Base-by-base conservation (phyloP, 164 flowering plant genomes). In the Buxus sempervirens region DNA sequence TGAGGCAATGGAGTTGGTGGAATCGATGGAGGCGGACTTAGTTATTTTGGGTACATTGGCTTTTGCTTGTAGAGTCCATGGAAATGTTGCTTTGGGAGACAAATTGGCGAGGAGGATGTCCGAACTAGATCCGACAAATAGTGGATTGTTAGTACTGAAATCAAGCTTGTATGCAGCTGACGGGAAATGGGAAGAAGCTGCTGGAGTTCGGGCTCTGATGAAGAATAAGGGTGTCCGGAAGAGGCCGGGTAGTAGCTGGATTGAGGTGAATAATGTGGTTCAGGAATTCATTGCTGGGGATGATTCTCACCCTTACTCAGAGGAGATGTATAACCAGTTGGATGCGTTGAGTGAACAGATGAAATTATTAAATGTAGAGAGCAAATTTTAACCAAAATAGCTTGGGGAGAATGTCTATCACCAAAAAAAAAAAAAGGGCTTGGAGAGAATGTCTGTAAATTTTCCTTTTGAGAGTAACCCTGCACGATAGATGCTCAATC, bases 171-270 rank as follows among this genome's bases (percentile, higher is more conserved):
- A 55, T 45, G 75, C 71, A 6, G 67, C 23, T 15, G 63, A 61
- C 16, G 71, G 67, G 41, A 67, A 63, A 25, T 73, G 75, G 75
- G 71, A 73, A 67, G 70, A 62, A 60, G 75, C 67, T 7, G 75
- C 67, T 1, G 57, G 42, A 21, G 63, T 73, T 58, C 67, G 75
- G 54, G 63, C 65, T 55, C 54, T 57, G 49, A 67, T 73, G 75
- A 57, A 54, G 53, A 53, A 57, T 10, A 48, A 13, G 12, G 67
- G 67, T 18, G 62, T 67, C 6, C 21, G 57, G 58, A 73, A 73
- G 63, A 62, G 26, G 53, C 67, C 75, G 1, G 75, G 75, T 23
- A 55, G 71, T 49, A 73, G 75, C 62, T 72, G 75, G 75, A 72
- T 72, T 57, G 71, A 67, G 26, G 62, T 72, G 63, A 61, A 67